Percentiles rank a stretch among this genome's conserved stretches.
Conservation (phyloP, 2,329 filamentous ascomycete species). For the Cercospora brassicicola region DNA sequence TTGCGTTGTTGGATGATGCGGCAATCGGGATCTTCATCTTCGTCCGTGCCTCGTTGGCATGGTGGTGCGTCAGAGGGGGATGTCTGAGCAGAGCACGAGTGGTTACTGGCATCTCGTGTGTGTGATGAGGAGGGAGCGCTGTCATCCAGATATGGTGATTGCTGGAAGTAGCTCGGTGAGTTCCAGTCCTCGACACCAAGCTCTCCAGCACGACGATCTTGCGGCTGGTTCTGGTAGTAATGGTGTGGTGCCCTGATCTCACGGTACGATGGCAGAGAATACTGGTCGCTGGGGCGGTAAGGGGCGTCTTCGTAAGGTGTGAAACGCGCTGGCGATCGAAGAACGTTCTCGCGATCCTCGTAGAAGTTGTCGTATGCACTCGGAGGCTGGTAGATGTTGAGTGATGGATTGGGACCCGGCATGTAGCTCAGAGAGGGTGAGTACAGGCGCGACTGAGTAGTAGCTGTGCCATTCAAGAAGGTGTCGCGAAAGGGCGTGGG, state of each 20-base stretch:
- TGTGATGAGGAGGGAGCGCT: not conserved
- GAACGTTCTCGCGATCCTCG: not conserved
- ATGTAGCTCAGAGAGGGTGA: not conserved
- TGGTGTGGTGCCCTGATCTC: not conserved
- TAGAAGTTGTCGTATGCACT: not conserved
- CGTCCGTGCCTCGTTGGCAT: not conserved
- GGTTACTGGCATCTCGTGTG: not conserved
- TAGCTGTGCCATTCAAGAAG: not conserved
- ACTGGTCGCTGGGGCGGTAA: not conserved
- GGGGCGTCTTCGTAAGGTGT: not conserved
- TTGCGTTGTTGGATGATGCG: slow-evolving; percentile 17
- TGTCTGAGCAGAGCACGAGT: not conserved
- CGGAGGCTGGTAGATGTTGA: not conserved
- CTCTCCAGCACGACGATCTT: not conserved
- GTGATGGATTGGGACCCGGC: not conserved
- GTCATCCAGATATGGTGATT: not conserved
- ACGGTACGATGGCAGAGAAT: not conserved
- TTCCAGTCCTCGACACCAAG: not conserved
- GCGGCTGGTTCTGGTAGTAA: not conserved
- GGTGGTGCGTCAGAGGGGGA: not conserved
- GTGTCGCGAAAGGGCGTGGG: not conserved
- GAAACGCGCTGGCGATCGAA: not conserved
- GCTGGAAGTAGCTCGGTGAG: not conserved
- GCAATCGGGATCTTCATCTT: not conserved
- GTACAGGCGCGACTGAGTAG: not conserved